phyloP scores from a whole-genome alignment of 2,329 filamentous ascomycete species.

The Talaromyces funiculosus region DNA sequence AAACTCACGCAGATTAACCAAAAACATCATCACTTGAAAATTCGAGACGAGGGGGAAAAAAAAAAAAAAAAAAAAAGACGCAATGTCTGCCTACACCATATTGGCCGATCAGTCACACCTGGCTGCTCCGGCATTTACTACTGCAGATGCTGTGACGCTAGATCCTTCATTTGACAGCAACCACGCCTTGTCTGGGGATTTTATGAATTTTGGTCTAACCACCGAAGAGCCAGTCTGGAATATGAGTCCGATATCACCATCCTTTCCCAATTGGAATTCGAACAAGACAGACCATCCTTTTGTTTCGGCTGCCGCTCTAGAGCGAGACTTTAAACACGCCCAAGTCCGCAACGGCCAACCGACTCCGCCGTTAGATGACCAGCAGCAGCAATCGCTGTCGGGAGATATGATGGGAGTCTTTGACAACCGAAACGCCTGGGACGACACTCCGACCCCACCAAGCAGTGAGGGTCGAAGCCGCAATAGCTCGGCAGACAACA shows the following conservation, averaged over 20 bases:
- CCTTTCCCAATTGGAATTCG: conserved; percentile 23
- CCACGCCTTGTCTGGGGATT: conserved; percentile 23
- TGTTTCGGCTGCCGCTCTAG: conserved; percentile 21
- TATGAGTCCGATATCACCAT: conserved; percentile 26
- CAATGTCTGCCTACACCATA: conserved; percentile 22
- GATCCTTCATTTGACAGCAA: conserved; percentile 16
- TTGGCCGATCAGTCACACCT: conserved; percentile 18
- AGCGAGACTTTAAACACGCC: conserved; percentile 28
- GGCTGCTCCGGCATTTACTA: conserved; percentile 15
- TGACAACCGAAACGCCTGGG: conserved; percentile 10
- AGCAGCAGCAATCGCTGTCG: conserved; percentile 9
- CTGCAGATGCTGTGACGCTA: conserved; percentile 15
- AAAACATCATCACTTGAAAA: background rate
- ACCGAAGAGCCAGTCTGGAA: conserved; percentile 28
- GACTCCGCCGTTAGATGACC: conserved; percentile 31
- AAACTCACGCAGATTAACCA: background rate
- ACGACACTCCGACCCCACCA: conserved; percentile 14
- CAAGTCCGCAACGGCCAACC: conserved; percentile 37
- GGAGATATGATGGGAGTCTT: conserved; percentile 5
- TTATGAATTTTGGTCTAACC: conserved; percentile 24
- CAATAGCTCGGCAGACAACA: conserved; percentile 11
- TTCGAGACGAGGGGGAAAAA: no score
- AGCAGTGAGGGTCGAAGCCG: conserved; percentile 8
- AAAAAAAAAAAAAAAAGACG: background rate
- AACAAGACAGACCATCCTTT: conserved; percentile 25